Evolutionary conservation across 2,329 filamentous ascomycete genomes (phyloP).

Genomic region (Penicillium sp.): DNA sequence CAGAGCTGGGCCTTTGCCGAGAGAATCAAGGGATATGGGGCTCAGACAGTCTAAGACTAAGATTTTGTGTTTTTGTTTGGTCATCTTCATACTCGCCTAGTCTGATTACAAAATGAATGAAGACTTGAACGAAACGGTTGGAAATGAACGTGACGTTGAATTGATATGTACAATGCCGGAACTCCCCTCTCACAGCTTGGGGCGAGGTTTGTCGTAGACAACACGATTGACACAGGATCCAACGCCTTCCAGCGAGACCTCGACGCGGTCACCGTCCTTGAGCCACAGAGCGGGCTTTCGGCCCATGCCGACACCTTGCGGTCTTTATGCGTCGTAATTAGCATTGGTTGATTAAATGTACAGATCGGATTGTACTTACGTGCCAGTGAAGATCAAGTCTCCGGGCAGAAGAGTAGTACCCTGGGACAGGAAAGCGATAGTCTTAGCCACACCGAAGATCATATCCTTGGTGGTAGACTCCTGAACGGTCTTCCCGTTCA

Average conservation of each 20-base stretch:
- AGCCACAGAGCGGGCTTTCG: slow-evolving; percentile 62
- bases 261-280: slow-evolving; percentile 64
- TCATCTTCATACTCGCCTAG: slow-evolving; percentile 29
- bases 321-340: slow-evolving; percentile 44
- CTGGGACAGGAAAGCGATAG: slow-evolving; percentile 46
- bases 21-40: slow-evolving; percentile 88
- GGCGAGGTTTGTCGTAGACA: slow-evolving; percentile 38
- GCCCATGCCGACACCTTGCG: slow-evolving; percentile 66
- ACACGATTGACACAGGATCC: slow-evolving; percentile 51
- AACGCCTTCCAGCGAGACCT: slow-evolving; percentile 62
- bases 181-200: slow-evolving; percentile 33
- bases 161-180: slow-evolving; percentile 1
- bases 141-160: not conserved
- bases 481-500: slow-evolving; percentile 49
- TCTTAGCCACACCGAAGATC: slow-evolving; percentile 45
- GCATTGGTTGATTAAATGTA: slow-evolving; percentile 15
- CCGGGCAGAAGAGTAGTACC: slow-evolving; percentile 40
- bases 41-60: slow-evolving; percentile 57
- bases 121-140: not conserved
- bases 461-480: slow-evolving; percentile 47
- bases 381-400: slow-evolving; percentile 43
- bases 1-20: slow-evolving; percentile 99
- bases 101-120: slow-evolving; percentile 20
- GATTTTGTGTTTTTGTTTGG: slow-evolving; percentile 3
- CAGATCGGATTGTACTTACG: slow-evolving; percentile 31